Evolutionary conservation across 176 grass and related monocot species (phyloP), one percentile per base, ranked within the genome.

Genomic region (Eremochloa ophiuroides): DNA sequence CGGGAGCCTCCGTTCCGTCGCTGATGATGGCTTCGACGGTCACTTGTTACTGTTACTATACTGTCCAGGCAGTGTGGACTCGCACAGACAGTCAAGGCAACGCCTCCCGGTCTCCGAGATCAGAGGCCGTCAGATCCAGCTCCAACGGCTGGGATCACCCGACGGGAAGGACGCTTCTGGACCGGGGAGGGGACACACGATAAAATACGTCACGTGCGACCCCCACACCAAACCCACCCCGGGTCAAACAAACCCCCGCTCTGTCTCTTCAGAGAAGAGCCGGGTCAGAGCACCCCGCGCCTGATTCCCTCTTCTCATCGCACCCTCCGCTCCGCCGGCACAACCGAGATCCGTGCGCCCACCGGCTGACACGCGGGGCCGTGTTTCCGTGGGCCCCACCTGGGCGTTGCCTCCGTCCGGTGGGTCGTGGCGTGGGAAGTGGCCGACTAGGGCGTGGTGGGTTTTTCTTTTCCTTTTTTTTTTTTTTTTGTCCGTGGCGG

Each of bases 361-460:
- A 1, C 17, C 7, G 2, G 6, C 41, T 66, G 43, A 37, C 0
- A 3, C 2, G 42, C 15, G 77, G 62, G 59, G 62, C 1, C 42
- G 7, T 4, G 0, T 0, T 1, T 0, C 1, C 0, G 0, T 0
- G 7, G 77, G 78, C 0, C 22, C 62, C 2, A 1, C 7, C 3
- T 80, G 76, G 1, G 68, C 0, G 84, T 6, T 0, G 5, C 4
- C 0, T 0, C 0, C 1, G 0, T 1, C 0, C 1, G 28, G 0
- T 2, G 3, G 0, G 16, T 0, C 0, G 66, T 10, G 35, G n/a
- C 13, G 20, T 34, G 13, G 7, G 47, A 16, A 42, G 10, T 6
- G 67, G 37, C 55, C 55, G 2, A 41, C 22, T 4, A 35, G 66
- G 22, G 11, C 13, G 2, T 23, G 6, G 14, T 2, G 22, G n/a